Base-by-base conservation (phyloP, 768 basidiomycete genomes). In the Mycena capillaripes region DNA sequence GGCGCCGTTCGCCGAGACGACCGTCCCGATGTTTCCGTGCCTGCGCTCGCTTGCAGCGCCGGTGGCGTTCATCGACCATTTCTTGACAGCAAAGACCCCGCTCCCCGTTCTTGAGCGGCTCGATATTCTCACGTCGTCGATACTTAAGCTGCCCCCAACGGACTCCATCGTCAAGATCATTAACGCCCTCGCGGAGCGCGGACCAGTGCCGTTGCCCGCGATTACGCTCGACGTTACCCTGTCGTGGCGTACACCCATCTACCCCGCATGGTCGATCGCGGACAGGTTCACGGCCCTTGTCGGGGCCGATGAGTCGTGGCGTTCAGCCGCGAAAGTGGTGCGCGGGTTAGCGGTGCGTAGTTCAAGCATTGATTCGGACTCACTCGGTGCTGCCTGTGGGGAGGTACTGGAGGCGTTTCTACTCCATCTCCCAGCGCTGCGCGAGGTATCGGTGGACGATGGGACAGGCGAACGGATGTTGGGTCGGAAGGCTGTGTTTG, bases 61-160 rank as follows among this genome's bases (percentile, higher is more conserved):
- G 6, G 27, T 23, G 10, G 40, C 42, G 11, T 60, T 68, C 66
- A 50, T 60, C 56, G 11, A 30, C 11, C 55, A 58, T 25, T 60
- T 68, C 27, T 7, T 67, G 11, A 36, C 27, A 2, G 56, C 56
- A 21, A 25, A 42, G 6, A 52, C 17, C 23, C 48, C 58, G 4
- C n/a, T n/a, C n/a, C n/a, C n/a, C n/a, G n/a, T n/a, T 44, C 66
- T 68, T 34, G 42, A 40, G 34, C 25, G 19, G 4, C 57, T 68
- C 57, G 57, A 57, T 42, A 68, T 60, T 32, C 46, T 44, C 23
- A 12, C 44, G 3, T 56, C 63, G 32, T 29, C 36, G 3, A 36
- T 6, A 12, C 6, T 7, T 12, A 32, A 14, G 4, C 34, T n/a
- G 7, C n/a, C n/a, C 57, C 17, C 2, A 2, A 16, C 17, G 38